Evolutionary conservation across 192 early-diverging fungal species (phyloP), one percentile per base, ranked within the genome.

Genomic region (Thoreauomyces humboldtii): DNA sequence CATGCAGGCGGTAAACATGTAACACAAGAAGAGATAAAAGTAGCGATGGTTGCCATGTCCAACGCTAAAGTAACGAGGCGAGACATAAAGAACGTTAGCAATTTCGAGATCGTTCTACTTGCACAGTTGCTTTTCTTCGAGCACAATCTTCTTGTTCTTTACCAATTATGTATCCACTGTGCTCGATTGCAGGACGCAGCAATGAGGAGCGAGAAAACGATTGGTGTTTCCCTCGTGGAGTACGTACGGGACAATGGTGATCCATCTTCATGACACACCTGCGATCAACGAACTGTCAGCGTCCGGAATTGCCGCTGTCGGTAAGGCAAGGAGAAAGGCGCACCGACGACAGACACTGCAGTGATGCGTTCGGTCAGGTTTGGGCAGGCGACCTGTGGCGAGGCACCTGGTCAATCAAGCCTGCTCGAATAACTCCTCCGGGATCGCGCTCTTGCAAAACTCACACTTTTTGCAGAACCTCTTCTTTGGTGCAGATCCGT

Each of bases 21-120:
- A 78, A 38, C 70, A 37, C 14, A 80, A 70, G 48, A 83, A 79
- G 38, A 80, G 65, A 61, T 73, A 76, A 54, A 83, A 83, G 63
- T 83, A 83, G 14, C 76, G 72, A 48, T 83, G 78, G 59, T 83
- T 83, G 54, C 70, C 28, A 52, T 70, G 60, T 9, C 81, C 81
- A 4, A 83, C 81, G 63, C 77, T 73, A 63, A 45, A 9, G 19
- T 21, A 53, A 33, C 7, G 22, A 28, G 3, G 4, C 6, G 42
- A 25, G 3, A 32, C 50, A 29, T 14, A 2, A 28, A 21, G 51
- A 0, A 2, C 35, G 17, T 2, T 1, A 44, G 42, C 42, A 44
- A 28, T 3, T n/a, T 27, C 21, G 51, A 53, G 14, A n/a, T n/a
- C n/a, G n/a, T n/a, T n/a, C n/a, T n/a, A n/a, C n/a, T n/a, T n/a